Base-by-base conservation (phyloP, 441 rosid genomes). In the Isatis lusitanica region DNA sequence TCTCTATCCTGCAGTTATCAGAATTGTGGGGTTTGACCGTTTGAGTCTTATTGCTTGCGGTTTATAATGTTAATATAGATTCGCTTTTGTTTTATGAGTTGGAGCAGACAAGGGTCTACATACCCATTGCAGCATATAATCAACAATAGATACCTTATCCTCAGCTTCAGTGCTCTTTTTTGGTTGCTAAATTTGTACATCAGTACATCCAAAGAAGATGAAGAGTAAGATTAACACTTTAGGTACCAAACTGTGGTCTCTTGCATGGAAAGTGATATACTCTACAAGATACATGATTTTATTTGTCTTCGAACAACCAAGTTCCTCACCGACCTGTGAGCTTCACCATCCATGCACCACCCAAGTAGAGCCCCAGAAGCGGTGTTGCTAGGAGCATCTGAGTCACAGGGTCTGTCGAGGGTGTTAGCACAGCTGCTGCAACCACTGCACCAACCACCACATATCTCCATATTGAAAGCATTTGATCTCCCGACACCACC, bases 401-500 rank as follows among this genome's bases (percentile, higher is more conserved):
- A 67, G 99, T 94, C 15, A 94, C 91, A 81, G 99, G 99, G 78
- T 94, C 97, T 3, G 98, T 92, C 7, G 99, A 94, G 42, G 99
- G 99, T 12, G 99, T 94, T 43, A 94, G 84, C 16, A 94, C 85
- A 48, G 99, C 99, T 18, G 99, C 98, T 7, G 86, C 99, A 51
- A 94, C 79, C 11, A 94, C 96, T 0, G 98, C 90, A 39, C 99
- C 99, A 7, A 92, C 97, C 50, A 94, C 93, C 48, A 94, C 98
- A 35, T 94, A 92, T 83, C 94, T 85, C 99, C 99, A 94, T 28
- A 94, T 84, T 7, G 99, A 94, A 43, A 94, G 88, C 99, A 94
- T 94, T 74, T 89, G 96, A 76, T 92, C 96, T 65, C 97, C 94
- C 0, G 97, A 71, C 9, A 94, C 99, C 39, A 92, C 73, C 42